phyloP scores from a whole-genome alignment of 2,329 filamentous ascomycete species.

The Leptosphaerulina australis region DNA sequence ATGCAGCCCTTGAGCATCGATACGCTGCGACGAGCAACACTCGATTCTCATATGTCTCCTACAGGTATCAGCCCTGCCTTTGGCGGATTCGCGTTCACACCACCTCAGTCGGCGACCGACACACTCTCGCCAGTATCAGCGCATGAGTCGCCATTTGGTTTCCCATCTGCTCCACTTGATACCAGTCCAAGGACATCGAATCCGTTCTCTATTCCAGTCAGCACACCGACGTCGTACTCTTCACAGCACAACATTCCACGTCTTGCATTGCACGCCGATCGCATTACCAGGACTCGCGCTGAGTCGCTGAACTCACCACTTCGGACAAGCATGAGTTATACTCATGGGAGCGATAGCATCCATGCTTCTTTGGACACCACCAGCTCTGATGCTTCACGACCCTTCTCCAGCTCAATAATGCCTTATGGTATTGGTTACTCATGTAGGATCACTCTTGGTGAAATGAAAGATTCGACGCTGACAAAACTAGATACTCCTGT shows the following conservation, averaged over 20 bases:
- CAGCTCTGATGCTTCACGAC: conserved; percentile 30
- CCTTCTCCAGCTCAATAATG: conserved; percentile 45
- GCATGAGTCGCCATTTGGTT: conserved; percentile 52
- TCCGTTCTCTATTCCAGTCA: conserved; percentile 48
- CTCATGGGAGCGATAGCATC: conserved; percentile 30
- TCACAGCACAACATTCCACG: conserved; percentile 51
- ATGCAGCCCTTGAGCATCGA: conserved; percentile 73
- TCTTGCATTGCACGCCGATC: conserved; percentile 52
- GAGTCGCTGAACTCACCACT: conserved; percentile 54
- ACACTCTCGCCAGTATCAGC: conserved; percentile 50
- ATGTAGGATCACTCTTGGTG: conserved; percentile 30
- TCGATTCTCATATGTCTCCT: conserved; percentile 70
- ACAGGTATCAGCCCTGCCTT: conserved; percentile 71
- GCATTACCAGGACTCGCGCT: conserved; percentile 49
- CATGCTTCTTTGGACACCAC: conserved; percentile 33
- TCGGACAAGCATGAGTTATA: conserved; percentile 56
- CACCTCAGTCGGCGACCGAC: conserved; percentile 55
- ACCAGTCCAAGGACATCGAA: conserved; percentile 48
- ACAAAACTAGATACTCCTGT: conserved; percentile 45
- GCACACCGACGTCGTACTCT: conserved; percentile 42
- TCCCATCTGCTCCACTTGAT: conserved; percentile 43
- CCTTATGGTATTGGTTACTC: conserved; percentile 50
- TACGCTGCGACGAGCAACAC: conserved; percentile 66
- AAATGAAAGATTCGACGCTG: conserved; percentile 13
- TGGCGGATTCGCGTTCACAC: conserved; percentile 68